Conservation (phyloP, 805 yeast genomes). For the Hanseniaspora opuntiae region DNA sequence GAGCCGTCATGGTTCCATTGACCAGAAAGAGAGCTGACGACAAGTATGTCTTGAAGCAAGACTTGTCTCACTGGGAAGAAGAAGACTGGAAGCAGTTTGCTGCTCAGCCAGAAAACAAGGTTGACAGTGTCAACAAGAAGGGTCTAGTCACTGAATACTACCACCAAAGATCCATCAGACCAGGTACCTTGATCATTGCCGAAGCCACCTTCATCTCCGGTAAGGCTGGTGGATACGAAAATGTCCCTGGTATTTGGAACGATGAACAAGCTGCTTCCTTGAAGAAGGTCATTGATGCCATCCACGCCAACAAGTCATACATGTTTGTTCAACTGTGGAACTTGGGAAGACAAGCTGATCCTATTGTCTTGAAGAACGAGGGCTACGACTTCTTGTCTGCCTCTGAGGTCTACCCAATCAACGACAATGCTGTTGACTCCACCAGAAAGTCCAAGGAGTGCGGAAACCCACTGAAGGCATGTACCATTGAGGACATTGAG, state of each 20-base stretch:
- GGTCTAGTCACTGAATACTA: conserved; percentile 43
- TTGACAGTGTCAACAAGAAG: conserved; percentile 27
- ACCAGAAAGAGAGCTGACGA: conserved; percentile 31
- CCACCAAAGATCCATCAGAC: conserved; percentile 37
- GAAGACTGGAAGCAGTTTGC: conserved; percentile 4
- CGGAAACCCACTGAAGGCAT: conserved; percentile 13
- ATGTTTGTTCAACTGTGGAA: conserved; percentile 42
- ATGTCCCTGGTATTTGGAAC: conserved; percentile 39
- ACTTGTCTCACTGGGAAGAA: not conserved
- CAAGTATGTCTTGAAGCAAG: conserved; percentile 5
- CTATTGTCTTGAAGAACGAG: conserved; percentile 26
- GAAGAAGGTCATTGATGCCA: conserved; percentile 35
- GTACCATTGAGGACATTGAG: conserved; percentile 27
- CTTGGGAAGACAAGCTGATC: conserved; percentile 32
- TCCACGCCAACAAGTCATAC: conserved; percentile 38
- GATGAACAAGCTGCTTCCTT: conserved; percentile 37
- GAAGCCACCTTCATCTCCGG: conserved; percentile 46
- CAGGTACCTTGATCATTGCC: conserved; percentile 46
- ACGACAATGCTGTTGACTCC: conserved; percentile 21
- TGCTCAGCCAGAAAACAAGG: conserved; percentile 19
- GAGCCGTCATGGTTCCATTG: conserved; percentile 34
- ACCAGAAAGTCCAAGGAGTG: conserved; percentile 26
- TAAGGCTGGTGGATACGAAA: conserved; percentile 31
- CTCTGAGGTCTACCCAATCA: conserved; percentile 26
- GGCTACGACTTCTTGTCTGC: conserved; percentile 31